phyloP scores from a whole-genome alignment of 371 early-diverging fungal species.

The Actinomucor elegans region DNA sequence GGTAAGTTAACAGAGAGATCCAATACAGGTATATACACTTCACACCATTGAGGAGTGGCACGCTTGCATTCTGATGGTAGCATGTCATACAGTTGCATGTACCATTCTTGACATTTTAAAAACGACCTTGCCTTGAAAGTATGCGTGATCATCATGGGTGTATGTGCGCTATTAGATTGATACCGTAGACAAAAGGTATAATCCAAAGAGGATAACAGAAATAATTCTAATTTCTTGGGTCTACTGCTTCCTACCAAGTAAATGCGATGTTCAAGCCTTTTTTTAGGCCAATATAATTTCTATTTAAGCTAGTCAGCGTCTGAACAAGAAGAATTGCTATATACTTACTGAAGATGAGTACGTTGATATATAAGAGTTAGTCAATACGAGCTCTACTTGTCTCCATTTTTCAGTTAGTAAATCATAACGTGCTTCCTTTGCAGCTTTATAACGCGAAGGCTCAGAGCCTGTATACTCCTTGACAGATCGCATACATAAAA shows the following conservation, averaged over 20 bases:
- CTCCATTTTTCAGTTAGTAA: conserved; percentile 33
- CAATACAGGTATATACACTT: conserved; percentile 39
- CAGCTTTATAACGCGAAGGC: conserved; percentile 34
- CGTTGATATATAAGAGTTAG: conserved; percentile 10
- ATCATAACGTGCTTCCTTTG: conserved; percentile 20
- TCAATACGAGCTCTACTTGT: conserved; percentile 32
- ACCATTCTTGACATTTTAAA: conserved; percentile 44
- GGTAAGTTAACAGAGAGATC: conserved; percentile 37
- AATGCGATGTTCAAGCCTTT: conserved; percentile 25
- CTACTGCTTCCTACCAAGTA: conserved; percentile 14
- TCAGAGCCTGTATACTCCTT: conserved; percentile 10
- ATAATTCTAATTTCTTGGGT: conserved; percentile 17
- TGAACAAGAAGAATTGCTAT: too few relatives aligned
- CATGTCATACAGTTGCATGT: conserved; percentile 37
- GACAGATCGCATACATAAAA: conserved; percentile 29
- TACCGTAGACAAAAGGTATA: conserved; percentile 41
- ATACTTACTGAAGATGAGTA: conserved; percentile 35
- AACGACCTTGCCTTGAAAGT: conserved; percentile 38
- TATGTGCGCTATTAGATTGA: background rate
- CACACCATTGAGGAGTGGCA: conserved; percentile 33
- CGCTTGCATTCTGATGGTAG: conserved; percentile 25
- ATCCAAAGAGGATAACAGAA: conserved; percentile 38
- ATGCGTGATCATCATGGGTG: conserved; percentile 14
- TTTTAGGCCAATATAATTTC: conserved; percentile 33
- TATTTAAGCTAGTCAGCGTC: too few relatives aligned